phyloP scores from a whole-genome alignment of 2,329 filamentous ascomycete genomes.

The Macrophomina phaseolina region DNA sequence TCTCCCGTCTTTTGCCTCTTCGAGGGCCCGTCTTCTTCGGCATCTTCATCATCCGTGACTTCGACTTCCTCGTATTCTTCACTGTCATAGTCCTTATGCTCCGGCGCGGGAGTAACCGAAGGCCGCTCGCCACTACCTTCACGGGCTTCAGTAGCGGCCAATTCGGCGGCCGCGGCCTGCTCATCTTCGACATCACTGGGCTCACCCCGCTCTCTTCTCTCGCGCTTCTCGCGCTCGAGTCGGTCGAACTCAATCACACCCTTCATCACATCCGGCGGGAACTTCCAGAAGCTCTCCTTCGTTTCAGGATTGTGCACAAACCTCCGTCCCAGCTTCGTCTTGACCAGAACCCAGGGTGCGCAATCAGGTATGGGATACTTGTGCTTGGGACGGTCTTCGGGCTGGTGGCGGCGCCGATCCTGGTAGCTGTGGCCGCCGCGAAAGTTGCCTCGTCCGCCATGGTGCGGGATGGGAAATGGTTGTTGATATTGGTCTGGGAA shows the following conservation, averaged over 20 bases:
- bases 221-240: conserved; percentile 73
- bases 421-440: conserved; percentile 61
- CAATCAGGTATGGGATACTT: conserved; percentile 80
- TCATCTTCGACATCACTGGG: conserved; percentile 42
- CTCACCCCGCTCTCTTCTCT: conserved; percentile 55
- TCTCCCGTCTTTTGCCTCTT: conserved; percentile 57
- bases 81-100: conserved; percentile 57
- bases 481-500: conserved; percentile 55
- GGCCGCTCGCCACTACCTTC: conserved; percentile 33
- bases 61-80: conserved; percentile 81
- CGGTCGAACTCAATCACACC: conserved; percentile 71
- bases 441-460: conserved; percentile 52
- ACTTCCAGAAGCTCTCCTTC: conserved; percentile 92
- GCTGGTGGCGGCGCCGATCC: conserved; percentile 68
- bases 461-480: conserved; percentile 25
- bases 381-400: conserved; percentile 78
- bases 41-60: conserved; percentile 64
- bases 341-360: conserved; percentile 90
- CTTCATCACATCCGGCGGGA: conserved; percentile 83
- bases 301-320: conserved; percentile 91
- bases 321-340: conserved; percentile 84
- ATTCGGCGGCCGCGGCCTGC: conserved; percentile 39
- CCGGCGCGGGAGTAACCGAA: conserved; percentile 39
- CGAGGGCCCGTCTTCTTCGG: conserved; percentile 54
- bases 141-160: conserved; percentile 32